Evolutionary conservation across 2,329 filamentous ascomycete genomes (phyloP).

Genomic region (Graphilbum fragrans): DNA sequence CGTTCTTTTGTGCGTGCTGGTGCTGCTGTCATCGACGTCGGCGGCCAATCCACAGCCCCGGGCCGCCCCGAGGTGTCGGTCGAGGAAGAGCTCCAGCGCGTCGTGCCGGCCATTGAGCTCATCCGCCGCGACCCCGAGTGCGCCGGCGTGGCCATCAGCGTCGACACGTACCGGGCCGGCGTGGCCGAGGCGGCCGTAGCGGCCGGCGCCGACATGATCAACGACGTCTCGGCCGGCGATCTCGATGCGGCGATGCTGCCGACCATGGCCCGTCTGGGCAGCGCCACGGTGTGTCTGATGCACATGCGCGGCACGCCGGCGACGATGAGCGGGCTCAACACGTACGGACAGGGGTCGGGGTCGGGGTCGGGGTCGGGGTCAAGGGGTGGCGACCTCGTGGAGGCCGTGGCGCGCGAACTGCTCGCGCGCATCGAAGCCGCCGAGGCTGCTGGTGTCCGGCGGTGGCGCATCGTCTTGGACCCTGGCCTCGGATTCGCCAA

Average conservation of each 20-base stretch:
- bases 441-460: slow-evolving; percentile 66
- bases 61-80: slow-evolving; percentile 54
- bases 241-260: slow-evolving; percentile 73
- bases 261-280: slow-evolving; percentile 61
- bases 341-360: slow-evolving; percentile 37
- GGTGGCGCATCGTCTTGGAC: slow-evolving; percentile 92
- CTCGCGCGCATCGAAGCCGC: slow-evolving; percentile 59
- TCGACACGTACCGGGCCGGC: slow-evolving; percentile 83
- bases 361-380: neutral
- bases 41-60: slow-evolving; percentile 86
- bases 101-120: slow-evolving; percentile 66
- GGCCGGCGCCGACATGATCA: slow-evolving; percentile 83
- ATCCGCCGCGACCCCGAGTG: slow-evolving; percentile 40
- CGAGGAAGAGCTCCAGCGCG: slow-evolving; percentile 63
- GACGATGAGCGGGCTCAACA: slow-evolving; percentile 61
- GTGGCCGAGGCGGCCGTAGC: slow-evolving; percentile 67
- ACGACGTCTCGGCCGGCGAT: slow-evolving; percentile 78
- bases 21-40: slow-evolving; percentile 79
- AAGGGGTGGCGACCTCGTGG: slow-evolving; percentile 43
- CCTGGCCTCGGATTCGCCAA: slow-evolving; percentile 94
- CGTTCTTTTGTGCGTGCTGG: slow-evolving; percentile 52
- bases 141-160: slow-evolving; percentile 53
- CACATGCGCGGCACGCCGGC: slow-evolving; percentile 84
- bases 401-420: slow-evolving; percentile 56
- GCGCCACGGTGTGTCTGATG: slow-evolving; percentile 73